Base-by-base conservation (phyloP, 345 rosid genomes). In the Passiflora organensis region DNA sequence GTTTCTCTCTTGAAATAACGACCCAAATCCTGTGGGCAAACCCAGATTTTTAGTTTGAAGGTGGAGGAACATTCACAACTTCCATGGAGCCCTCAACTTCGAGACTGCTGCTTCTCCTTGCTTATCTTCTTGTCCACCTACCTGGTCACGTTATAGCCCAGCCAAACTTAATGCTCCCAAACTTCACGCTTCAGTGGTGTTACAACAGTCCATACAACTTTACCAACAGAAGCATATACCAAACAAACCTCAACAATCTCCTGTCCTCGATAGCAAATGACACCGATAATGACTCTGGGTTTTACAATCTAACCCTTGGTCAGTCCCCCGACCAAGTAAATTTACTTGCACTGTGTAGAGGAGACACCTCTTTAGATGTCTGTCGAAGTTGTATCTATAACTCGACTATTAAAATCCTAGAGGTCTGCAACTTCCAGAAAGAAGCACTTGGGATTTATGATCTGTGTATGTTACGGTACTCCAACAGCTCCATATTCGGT, bases 301-400 rank as follows among this genome's bases (percentile, higher is more conserved):
- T 71, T 32, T 67, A 64, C 24, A 57, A 9, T 45, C 2, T 19
- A 9, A 22, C 58, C 0, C 3, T 50, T 5, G 71, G 79, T 3
- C 49, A 58, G 41, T 4, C 22, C 21, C 34, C 55, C 13, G 28
- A 62, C 46, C 52, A 43, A 52, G 71, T 53, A 5, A 50, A 67
- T 13, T 64, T 59, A 17, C 13, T 56, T 43, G 73, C 61, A 0
- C 51, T 67, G 5, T 75, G 73, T 58, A 51, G 53, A 28, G 65
- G 59, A 6, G 74, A 67, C n/a, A 0, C 13, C 12, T 0, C 34
- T 1, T 1, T 23, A 1, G 53, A 52, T 0, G 41, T 5, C 0
- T 71, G 71, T 17, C n/a, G 13, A 6, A 13, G 16, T 0, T 60
- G 53, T 12, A 23, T 67, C 23, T 13, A n/a, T 6, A 24, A 39